Evolutionary conservation across 768 basidiomycete genomes (phyloP).

Genomic region (Tylopilus subfusipes): DNA sequence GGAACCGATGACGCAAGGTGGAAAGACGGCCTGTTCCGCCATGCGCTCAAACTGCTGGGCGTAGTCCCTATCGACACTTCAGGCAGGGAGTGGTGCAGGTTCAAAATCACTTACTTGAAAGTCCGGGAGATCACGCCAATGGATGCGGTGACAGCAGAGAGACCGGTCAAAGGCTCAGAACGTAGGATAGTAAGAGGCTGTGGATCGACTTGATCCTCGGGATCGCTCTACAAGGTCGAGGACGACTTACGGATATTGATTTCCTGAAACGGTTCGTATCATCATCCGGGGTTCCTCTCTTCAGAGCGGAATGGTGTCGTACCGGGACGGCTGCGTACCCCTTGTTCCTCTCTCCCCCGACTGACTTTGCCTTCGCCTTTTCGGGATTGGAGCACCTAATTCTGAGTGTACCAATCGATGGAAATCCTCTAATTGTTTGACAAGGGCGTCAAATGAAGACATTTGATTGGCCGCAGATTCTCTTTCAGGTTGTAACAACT

Average conservation of each 20-base stretch:
- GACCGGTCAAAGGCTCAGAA: not conserved
- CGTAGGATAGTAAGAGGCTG: conserved; percentile 2
- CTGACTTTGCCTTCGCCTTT: not conserved
- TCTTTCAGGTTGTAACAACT: conserved; percentile 15
- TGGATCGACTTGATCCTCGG: not conserved
- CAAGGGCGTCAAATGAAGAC: conserved; percentile 8
- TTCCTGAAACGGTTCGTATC: not conserved
- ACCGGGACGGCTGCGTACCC: not conserved
- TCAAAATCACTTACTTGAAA: not conserved
- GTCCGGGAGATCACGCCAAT: conserved; percentile 3
- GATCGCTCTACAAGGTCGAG: not conserved
- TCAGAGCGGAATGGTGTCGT: not conserved
- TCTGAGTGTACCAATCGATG: not conserved
- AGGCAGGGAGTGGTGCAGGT: not conserved
- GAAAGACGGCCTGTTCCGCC: not conserved
- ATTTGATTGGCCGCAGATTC: conserved; percentile 2
- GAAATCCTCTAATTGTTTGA: conserved; percentile 11
- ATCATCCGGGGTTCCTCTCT: not conserved
- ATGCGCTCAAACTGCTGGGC: conserved; percentile 4
- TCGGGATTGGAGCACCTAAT: not conserved
- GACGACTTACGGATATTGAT: conserved; percentile 6
- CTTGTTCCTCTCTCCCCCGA: not conserved
- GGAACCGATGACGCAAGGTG: not conserved
- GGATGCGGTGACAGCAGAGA: conserved; percentile 6
- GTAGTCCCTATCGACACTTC: conserved; percentile 5